Percentiles rank a stretch among this genome's conserved stretches.
phyloP scores from a whole-genome alignment of 352 stramenopile genomes.

The Pythium apleroticum region DNA sequence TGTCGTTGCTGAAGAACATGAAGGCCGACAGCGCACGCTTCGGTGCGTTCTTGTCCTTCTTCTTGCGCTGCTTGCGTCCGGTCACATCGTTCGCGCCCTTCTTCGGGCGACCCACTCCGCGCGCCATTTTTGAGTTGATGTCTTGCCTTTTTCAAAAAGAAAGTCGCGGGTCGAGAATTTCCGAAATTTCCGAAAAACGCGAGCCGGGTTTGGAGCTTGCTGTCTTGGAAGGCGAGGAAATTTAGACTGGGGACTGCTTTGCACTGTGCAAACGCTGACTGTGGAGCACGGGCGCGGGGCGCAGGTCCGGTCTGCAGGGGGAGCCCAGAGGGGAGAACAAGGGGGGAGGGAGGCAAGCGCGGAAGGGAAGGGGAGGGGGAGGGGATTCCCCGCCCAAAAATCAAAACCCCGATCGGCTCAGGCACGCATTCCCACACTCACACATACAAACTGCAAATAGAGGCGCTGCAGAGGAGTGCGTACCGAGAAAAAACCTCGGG shows the following conservation, averaged over 20 bases:
- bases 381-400: constrained; percentile 28
- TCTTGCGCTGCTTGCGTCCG: constrained; percentile 80
- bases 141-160: constrained; percentile 27
- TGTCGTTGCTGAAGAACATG: constrained; percentile 92
- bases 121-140: constrained; percentile 49
- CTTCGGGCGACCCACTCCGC: constrained; percentile 65
- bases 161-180: constrained; percentile 25
- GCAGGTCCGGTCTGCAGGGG: constrained; percentile 9
- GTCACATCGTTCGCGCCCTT: constrained; percentile 62
- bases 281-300: constrained; percentile 8
- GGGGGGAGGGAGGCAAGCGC: background rate
- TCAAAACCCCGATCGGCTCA: constrained; percentile 22
- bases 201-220: constrained; percentile 19
- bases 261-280: constrained; percentile 31
- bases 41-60: constrained; percentile 92
- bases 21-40: constrained; percentile 90
- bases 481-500: constrained; percentile 31
- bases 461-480: background rate
- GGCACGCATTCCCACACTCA: constrained; percentile 18
- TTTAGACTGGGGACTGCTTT: constrained; percentile 56
- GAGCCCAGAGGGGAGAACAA: constrained; percentile 6
- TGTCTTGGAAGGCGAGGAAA: constrained; percentile 57
- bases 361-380: constrained; percentile 18
- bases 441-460: constrained; percentile 32
- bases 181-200: constrained; percentile 36